Evolutionary conservation across 768 basidiomycete species (phyloP), one percentile per base, ranked within the genome.

Genomic region (Kwoniella pini): DNA sequence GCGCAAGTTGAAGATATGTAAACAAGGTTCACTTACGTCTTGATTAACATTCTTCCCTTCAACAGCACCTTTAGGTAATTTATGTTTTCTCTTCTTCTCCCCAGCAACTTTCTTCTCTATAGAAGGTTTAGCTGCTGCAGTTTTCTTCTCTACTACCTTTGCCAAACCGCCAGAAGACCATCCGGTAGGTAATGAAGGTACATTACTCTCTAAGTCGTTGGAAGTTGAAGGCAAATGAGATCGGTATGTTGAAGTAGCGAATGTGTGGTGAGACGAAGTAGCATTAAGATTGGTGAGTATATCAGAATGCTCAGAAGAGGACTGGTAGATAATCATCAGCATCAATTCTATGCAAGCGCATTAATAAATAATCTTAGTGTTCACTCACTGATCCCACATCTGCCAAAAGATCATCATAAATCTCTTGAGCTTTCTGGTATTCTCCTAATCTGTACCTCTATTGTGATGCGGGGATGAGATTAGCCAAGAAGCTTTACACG

Each of bases 241-340:
- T 27, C 72, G 54, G 67, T 68, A 57, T 68, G 67, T 50, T 76
- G 63, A 40, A 75, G 79, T 81, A 77, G 90, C 84, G 80, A 95
- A 96, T 72, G 91, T 88, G 57, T 91, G 84, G 74, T 92, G 90
- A 60, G 83, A 83, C 72, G 90, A 86, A 1, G 91, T 83, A 4
- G 92, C 91, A 57, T 85, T 82, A 58, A 94, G 85, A 78, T 96
- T 95, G 62, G 86, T 91, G 38, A 88, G 81, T 72, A 94, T 86
- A 74, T 94, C 92, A 4, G 88, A 84, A 72, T 91, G 85, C 80
- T 95, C 92, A 69, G 94, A 89, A 26, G 90, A 87, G 69, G 86
- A 81, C 91, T 92, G 40, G 31, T 33, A 24, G 24, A 38, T 28
- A 51, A 45, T n/a, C 1, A 54, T 54, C 43, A 22, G 11, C 27